Percentiles rank a stretch among this genome's conserved stretches.
phyloP scores from a whole-genome alignment of 768 basidiomycete species.

The Cystobasidium ongulense region DNA sequence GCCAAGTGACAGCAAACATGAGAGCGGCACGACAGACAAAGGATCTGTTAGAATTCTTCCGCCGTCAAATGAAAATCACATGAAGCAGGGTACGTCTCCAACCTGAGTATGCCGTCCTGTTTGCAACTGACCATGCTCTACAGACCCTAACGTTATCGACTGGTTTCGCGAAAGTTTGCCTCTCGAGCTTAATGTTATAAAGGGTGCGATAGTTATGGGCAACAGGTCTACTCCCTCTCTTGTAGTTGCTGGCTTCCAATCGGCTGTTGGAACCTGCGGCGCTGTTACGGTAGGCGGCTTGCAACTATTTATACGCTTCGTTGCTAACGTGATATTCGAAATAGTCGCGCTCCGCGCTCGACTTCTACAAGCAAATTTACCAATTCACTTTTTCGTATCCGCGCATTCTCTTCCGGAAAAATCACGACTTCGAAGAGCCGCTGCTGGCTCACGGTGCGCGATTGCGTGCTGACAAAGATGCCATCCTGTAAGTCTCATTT shows the following conservation, averaged over 20 bases:
- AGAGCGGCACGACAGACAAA: background rate
- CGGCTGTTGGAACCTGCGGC: constrained; percentile 68
- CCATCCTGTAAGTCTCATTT: constrained; percentile 38
- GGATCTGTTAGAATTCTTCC: constrained; percentile 21
- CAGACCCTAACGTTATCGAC: constrained; percentile 36
- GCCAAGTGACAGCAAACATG: background rate
- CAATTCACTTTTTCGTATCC: constrained; percentile 63
- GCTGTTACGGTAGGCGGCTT: constrained; percentile 49
- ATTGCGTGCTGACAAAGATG: constrained; percentile 55
- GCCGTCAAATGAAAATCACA: constrained; percentile 23
- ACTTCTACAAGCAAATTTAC: constrained; percentile 72
- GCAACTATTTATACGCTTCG: background rate
- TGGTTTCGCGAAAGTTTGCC: constrained; percentile 73
- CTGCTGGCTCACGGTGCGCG: constrained; percentile 62
- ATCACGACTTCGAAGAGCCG: constrained; percentile 62
- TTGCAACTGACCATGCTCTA: background rate
- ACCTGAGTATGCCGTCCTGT: no score
- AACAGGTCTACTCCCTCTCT: constrained; percentile 76
- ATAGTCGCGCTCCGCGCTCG: constrained; percentile 70
- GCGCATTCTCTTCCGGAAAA: constrained; percentile 61
- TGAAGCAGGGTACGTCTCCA: background rate
- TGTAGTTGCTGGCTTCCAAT: constrained; percentile 69
- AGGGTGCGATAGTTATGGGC: constrained; percentile 73
- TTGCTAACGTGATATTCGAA: background rate
- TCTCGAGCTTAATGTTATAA: constrained; percentile 65